Conservation (phyloP, 140 eudicot genomes). For the Cichorium intybus region DNA sequence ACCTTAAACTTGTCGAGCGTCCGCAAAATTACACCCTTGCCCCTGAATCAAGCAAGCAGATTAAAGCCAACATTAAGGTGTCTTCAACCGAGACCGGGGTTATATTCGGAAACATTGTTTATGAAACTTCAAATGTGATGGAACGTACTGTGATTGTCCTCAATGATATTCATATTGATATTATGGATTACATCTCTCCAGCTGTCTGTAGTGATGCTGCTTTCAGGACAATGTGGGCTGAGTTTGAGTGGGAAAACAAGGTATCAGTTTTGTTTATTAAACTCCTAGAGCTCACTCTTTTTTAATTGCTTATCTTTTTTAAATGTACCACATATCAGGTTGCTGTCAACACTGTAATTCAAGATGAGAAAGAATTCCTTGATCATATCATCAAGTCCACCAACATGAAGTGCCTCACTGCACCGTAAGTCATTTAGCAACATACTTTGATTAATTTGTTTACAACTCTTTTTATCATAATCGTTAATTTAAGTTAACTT, state of each 20-base stretch:
- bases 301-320: background rate
- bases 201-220: conserved; percentile 86
- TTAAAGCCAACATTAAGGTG: conserved; percentile 87
- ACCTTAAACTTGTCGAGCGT: conserved; percentile 92
- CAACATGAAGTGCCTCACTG: conserved; percentile 85
- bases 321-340: conserved; percentile 46
- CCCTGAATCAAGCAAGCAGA: conserved; percentile 91
- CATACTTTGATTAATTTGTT: background rate
- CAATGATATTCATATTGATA: conserved; percentile 88
- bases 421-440: conserved; percentile 48
- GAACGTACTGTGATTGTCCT: conserved; percentile 85
- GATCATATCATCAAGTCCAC: conserved; percentile 80
- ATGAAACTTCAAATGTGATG: conserved; percentile 78
- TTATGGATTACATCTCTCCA: conserved; percentile 93
- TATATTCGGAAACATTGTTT: conserved; percentile 84
- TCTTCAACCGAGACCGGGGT: conserved; percentile 96
- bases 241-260: conserved; percentile 97
- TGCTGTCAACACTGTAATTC: conserved; percentile 82
- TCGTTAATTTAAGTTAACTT: too few relatives aligned
- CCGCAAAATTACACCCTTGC: conserved; percentile 93
- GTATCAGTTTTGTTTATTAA: conserved; percentile 24
- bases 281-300: background rate
- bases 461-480: too few relatives aligned
- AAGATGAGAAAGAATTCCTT: conserved; percentile 79
- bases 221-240: conserved; percentile 96